A percentile compares a stretch with the other conserved stretches of the same genome.
Evolutionary conservation across 2,329 filamentous ascomycete species (phyloP).

Genomic region (Lasiodiplodia theobromae): DNA sequence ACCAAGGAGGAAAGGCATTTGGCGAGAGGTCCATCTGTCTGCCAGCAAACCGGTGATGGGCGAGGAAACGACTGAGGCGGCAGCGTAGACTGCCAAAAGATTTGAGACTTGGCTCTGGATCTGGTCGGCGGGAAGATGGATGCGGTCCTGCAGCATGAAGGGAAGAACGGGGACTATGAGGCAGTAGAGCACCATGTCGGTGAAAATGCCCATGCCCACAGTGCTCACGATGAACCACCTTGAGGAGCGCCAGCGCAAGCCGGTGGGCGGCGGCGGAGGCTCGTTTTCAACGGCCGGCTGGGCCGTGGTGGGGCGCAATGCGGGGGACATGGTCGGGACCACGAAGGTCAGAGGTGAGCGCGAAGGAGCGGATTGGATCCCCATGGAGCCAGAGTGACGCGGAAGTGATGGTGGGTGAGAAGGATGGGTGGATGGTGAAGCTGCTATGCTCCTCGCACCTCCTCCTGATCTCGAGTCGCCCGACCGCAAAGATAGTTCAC

Average conservation of each 20-base stretch:
- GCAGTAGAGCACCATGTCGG: slow-evolving; percentile 67
- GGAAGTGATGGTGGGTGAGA: neutral
- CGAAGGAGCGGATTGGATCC: slow-evolving; percentile 27
- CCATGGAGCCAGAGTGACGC: slow-evolving; percentile 7
- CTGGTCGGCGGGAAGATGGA: slow-evolving; percentile 56
- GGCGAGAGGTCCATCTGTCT: slow-evolving; percentile 59
- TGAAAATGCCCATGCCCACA: slow-evolving; percentile 63
- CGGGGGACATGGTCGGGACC: slow-evolving; percentile 26
- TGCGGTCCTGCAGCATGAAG: slow-evolving; percentile 62
- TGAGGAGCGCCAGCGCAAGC: slow-evolving; percentile 63
- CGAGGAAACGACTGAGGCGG: slow-evolving; percentile 59
- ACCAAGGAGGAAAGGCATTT: slow-evolving; percentile 65
- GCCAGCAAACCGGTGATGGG: slow-evolving; percentile 63
- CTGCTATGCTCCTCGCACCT: neutral
- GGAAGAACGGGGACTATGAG: slow-evolving; percentile 66
- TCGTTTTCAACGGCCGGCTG: neutral
- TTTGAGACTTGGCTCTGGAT: slow-evolving; percentile 62
- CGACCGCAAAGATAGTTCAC: slow-evolving; percentile 21
- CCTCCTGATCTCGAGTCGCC: slow-evolving; percentile 7
- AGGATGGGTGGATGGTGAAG: slow-evolving; percentile 4
- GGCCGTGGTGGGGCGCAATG: slow-evolving; percentile 23
- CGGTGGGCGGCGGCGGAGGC: slow-evolving; percentile 28
- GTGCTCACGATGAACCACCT: slow-evolving; percentile 66
- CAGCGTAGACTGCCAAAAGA: slow-evolving; percentile 63
- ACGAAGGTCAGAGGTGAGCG: slow-evolving; percentile 24